Conservation (phyloP, 129 eudicot species). For the Lactuca saligna region DNA sequence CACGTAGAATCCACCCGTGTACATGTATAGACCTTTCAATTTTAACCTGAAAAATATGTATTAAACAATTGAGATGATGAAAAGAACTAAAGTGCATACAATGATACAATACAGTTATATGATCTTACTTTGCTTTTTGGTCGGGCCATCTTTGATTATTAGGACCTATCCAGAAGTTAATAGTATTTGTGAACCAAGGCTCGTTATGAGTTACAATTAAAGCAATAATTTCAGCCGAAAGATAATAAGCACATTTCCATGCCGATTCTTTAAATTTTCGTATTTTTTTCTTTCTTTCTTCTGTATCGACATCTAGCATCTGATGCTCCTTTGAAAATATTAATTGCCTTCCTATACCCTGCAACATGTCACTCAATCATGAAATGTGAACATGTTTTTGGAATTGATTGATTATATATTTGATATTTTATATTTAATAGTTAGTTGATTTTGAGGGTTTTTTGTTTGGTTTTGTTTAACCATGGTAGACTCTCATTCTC, state of each 20-base stretch:
- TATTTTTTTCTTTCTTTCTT: conserved; percentile 35
- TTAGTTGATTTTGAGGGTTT: background rate
- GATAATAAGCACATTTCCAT: conserved; percentile 53
- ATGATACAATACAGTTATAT: background rate
- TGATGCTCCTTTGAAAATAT: conserved; percentile 35
- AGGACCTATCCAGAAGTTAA: conserved; percentile 52
- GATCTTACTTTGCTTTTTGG: conserved; percentile 49
- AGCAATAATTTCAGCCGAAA: conserved; percentile 45
- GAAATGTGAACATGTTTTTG: too few species aligned
- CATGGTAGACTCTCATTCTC: background rate
- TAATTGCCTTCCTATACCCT: conserved; percentile 41
- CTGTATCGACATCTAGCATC: conserved; percentile 22
- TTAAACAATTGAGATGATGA: background rate
- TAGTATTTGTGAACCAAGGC: conserved; percentile 54
- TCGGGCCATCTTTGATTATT: conserved; percentile 51
- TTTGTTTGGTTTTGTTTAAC: background rate
- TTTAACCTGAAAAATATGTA: conserved; percentile 40
- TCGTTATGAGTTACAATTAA: conserved; percentile 41
- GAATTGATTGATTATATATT: too few species aligned
- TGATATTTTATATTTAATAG: too few species aligned
- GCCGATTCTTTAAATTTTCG: conserved; percentile 53
- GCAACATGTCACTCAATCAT: conserved; percentile 7
- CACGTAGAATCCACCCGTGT: conserved; percentile 52
- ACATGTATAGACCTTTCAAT: conserved; percentile 53
- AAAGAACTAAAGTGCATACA: conserved; percentile 6